Conservation (phyloP, 331 rosid species). For the Spiraea crenata region DNA sequence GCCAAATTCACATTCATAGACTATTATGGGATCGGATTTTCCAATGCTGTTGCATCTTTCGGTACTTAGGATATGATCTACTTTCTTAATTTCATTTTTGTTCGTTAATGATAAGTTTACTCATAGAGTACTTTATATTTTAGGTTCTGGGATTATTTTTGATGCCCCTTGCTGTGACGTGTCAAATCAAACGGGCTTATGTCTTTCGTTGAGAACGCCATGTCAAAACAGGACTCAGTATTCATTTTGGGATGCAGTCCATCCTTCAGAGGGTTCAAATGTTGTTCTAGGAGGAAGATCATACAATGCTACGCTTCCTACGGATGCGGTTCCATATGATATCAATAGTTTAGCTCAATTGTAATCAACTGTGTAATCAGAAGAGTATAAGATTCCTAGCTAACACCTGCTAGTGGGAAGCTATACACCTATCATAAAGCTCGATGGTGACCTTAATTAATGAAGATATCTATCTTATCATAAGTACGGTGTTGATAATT, state of each 20-base stretch:
- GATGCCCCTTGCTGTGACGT: conserved; percentile 23
- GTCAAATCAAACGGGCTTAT: background rate
- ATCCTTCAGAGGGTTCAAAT: conserved; percentile 22
- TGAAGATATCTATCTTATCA: too few relatives aligned
- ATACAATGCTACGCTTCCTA: conserved; percentile 3
- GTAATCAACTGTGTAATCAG: background rate
- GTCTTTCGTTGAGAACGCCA: background rate
- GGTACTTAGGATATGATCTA: background rate
- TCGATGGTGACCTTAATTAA: too few relatives aligned
- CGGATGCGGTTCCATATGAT: conserved; percentile 24
- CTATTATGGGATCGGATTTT: background rate
- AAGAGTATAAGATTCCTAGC: background rate
- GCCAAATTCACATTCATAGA: conserved; percentile 24
- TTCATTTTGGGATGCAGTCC: conserved; percentile 28
- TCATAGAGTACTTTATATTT: too few relatives aligned
- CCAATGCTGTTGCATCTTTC: background rate
- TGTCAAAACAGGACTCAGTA: conserved; percentile 20
- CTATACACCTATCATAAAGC: too few relatives aligned
- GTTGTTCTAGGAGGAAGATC: conserved; percentile 3
- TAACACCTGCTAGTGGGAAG: too few relatives aligned
- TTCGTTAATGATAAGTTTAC: too few relatives aligned
- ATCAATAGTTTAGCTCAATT: conserved; percentile 12
- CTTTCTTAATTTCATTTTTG: too few relatives aligned
- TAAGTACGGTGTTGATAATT: too few relatives aligned
- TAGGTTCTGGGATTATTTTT: background rate